Evolutionary conservation across 495 filamentous ascomycete genomes (phyloP), one percentile per base, ranked within the genome.

Genomic region (Penicillium odoratum): DNA sequence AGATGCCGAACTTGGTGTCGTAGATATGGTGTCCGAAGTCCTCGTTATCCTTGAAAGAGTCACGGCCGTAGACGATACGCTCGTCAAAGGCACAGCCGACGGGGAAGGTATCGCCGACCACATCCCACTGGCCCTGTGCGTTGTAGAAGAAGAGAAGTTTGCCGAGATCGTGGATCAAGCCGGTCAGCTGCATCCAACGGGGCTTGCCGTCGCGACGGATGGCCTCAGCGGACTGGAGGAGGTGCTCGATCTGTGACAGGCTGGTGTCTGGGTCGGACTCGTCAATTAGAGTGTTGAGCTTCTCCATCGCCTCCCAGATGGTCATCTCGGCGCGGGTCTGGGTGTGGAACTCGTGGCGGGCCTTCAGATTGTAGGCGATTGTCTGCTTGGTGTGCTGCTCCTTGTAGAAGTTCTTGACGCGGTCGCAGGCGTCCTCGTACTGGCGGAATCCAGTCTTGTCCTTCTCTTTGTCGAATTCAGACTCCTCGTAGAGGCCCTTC

Each of bases 61-160:
- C 88, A 1, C 82, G 79, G 26, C 76, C 76, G 71, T 91, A 91
- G 76, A 96, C 89, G 72, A 90, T 91, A 34, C 79, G 74, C 45
- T 85, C 75, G 60, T 91, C 87, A 59, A 93, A 95, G 47, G 76
- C 82, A 64, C 90, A 93, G 52, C 92, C 92, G n/a, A 96, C 89
- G 31, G 92, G 91, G 74, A 95, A 95, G 0, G 90, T 93, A 64
- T 96, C 92, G 15, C 92, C 92, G 10, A 96, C 91, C 13, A 95
- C 90, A 65, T 94, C 92, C 92, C 92, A 95, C 69, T 96, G 92
- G 47, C 92, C 91, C 56, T 87, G 73, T 9, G 87, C 89, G 50
- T 83, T 87, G 71, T 86, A 90, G 75, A 94, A 92, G 80, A 85
- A 93, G 33, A 95, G 83, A 15, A 95, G 81, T 74, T 95, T 96